A percentile compares a stretch with the other conserved stretches of the same genome.
Evolutionary conservation across 495 filamentous ascomycete species (phyloP).

Genomic region (Cryomyces minteri): DNA sequence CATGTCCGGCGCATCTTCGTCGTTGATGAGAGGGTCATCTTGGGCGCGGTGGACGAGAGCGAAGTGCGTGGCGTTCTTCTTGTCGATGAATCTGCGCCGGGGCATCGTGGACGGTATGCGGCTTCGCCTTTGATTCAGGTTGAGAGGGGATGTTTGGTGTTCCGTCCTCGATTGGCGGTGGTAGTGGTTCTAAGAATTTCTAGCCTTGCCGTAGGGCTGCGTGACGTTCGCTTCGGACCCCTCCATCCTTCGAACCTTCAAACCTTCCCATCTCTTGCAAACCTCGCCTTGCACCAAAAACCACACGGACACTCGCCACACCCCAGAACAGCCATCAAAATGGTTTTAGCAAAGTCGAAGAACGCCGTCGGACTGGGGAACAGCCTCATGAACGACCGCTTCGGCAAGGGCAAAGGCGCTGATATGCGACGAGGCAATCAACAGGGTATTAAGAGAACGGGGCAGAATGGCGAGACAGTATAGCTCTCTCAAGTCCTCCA

Average conservation of each 20-base stretch:
- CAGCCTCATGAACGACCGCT: slow-evolving; percentile 83
- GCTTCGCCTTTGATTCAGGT: no score
- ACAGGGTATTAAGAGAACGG: slow-evolving; percentile 16
- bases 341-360: slow-evolving; percentile 93
- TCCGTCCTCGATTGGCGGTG: background rate
- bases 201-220: no score
- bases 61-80: slow-evolving; percentile 84
- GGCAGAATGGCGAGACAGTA: slow-evolving; percentile 13
- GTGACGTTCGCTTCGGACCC: background rate
- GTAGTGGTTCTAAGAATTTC: background rate
- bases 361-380: slow-evolving; percentile 84
- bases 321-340: slow-evolving; percentile 24
- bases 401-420: slow-evolving; percentile 69
- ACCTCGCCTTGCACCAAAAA: background rate
- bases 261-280: background rate
- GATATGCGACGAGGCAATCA: slow-evolving; percentile 26
- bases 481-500: background rate
- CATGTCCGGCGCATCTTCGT: slow-evolving; percentile 62
- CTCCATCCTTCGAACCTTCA: background rate
- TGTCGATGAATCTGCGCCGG: slow-evolving; percentile 82
- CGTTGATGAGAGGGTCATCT: slow-evolving; percentile 89
- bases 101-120: slow-evolving; percentile 38
- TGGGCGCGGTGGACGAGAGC: slow-evolving; percentile 88
- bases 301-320: background rate
- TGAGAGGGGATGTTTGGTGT: background rate